Conservation (phyloP, 202 grass and related monocot species). For the Elaeis oleifera region DNA sequence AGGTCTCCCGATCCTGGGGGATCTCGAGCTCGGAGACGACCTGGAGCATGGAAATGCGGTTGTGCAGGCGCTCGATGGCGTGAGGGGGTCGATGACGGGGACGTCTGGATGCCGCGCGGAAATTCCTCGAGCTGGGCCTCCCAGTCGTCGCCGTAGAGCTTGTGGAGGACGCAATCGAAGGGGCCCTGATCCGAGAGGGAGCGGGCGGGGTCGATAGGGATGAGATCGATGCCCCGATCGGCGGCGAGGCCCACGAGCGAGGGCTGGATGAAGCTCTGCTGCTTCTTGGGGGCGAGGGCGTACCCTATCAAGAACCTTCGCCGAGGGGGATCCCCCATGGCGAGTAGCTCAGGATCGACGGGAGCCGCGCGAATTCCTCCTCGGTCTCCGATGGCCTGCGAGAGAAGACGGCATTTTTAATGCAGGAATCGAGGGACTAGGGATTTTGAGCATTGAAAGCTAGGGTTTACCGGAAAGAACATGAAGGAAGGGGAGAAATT, state of each 20-base stretch:
- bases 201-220: conserved; percentile 3
- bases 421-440: background rate
- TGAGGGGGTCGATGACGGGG: conserved; percentile 3
- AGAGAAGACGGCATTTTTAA: background rate
- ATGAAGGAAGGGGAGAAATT: background rate
- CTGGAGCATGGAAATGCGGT: conserved; percentile 21
- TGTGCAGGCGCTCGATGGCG: conserved; percentile 13
- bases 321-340: conserved; percentile 2
- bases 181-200: conserved; percentile 6
- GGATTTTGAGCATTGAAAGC: background rate
- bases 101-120: background rate
- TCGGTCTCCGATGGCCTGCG: background rate
- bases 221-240: conserved; percentile 6
- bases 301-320: conserved; percentile 9
- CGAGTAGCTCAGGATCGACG: background rate
- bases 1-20: conserved; percentile 10
- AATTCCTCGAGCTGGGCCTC: conserved; percentile 6
- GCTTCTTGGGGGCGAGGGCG: conserved; percentile 17
- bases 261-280: conserved; percentile 13
- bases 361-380: background rate
- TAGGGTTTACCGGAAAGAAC: background rate
- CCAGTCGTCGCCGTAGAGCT: conserved; percentile 13
- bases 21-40: conserved; percentile 15
- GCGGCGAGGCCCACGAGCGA: conserved; percentile 7
- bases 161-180: conserved; percentile 12